Evolutionary conservation across 805 yeast genomes (phyloP), one percentile per base, ranked within the genome.

Genomic region (Saturnispora diversa): DNA sequence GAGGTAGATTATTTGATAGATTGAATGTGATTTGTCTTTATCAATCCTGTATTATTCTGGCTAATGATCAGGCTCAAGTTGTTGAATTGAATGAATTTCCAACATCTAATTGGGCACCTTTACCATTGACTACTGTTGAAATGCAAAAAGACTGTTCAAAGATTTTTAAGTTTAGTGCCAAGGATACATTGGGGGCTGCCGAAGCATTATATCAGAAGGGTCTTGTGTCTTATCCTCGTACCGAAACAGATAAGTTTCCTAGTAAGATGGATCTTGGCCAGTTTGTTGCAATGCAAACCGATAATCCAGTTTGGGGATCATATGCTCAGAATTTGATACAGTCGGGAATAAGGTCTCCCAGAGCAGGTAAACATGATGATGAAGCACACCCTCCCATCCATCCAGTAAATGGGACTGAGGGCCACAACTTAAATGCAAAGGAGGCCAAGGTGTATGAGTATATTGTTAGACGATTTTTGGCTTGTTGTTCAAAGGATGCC

Each of bases 381-480:
- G 79, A 86, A 55, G 97, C 98, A 19, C 99, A 92, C 71, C 97
- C 98, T 4, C 97, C 99, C 0, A 92, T 92, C 43, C 97, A 92
- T 59, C 99, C 99, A 0, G 54, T 52, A 13, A 48, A 49, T 6
- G 50, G 44, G 13, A 43, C 45, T 2, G 29, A 11, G 17, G 22
- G 21, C 13, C 22, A 25, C 9, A 42, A 31, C 7, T 73, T 65
- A 48, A 62, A 44, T 10, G 60, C 56, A 1, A 73, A 72, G 39
- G 82, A 83, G 46, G 72, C 71, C 50, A 77, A 72, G 45, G 90
- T 92, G 0, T 92, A 88, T 58, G 95, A 85, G 56, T 86, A 84
- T 51, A 77, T 92, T 1, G 83, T 81, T 2, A 68, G 96, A 41
- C 78, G 90, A 42, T 92, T 88, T 50, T 57, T 92, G 26, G 99